phyloP scores from a whole-genome alignment of 2,329 filamentous ascomycete species.

The Hirsutella rhossiliensis region DNA sequence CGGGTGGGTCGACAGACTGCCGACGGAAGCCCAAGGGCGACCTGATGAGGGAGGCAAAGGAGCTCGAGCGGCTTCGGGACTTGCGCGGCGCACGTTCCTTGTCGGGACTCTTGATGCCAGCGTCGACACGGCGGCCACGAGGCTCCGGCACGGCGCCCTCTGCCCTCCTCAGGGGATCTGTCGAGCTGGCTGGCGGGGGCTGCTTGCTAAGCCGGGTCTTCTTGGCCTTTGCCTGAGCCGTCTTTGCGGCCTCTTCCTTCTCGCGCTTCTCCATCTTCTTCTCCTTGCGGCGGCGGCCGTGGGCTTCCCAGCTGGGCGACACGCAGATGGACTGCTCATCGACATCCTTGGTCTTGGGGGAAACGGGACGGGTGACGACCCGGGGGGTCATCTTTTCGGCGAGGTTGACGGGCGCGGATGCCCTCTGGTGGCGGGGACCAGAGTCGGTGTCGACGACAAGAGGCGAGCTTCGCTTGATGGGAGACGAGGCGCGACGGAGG shows the following conservation, averaged over 20 bases:
- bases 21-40: conserved; percentile 22
- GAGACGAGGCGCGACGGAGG: conserved; percentile 3
- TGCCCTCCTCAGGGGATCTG: conserved; percentile 3
- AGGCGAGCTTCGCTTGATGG: conserved; percentile 2
- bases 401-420: conserved; percentile 4
- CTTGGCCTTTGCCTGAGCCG: conserved; percentile 12
- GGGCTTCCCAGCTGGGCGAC: conserved; percentile 50
- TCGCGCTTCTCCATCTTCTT: conserved; percentile 28
- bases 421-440: not conserved
- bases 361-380: conserved; percentile 18
- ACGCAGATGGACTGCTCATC: conserved; percentile 36
- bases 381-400: conserved; percentile 14
- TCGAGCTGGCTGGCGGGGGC: conserved; percentile 2
- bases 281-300: conserved; percentile 39
- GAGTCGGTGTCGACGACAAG: conserved; percentile 7
- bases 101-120: conserved; percentile 9
- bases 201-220: conserved; percentile 1
- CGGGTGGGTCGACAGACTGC: conserved; percentile 17
- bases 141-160: not conserved
- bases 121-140: conserved; percentile 8
- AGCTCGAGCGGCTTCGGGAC: conserved; percentile 21
- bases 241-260: conserved; percentile 11
- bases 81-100: conserved; percentile 5
- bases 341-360: conserved; percentile 16
- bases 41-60: conserved; percentile 22